These are phyloP conservation scores for Fusarium sp. DNA, from an alignment of 2,329 filamentous ascomycete species.

Conservation along the genomic window DNA sequence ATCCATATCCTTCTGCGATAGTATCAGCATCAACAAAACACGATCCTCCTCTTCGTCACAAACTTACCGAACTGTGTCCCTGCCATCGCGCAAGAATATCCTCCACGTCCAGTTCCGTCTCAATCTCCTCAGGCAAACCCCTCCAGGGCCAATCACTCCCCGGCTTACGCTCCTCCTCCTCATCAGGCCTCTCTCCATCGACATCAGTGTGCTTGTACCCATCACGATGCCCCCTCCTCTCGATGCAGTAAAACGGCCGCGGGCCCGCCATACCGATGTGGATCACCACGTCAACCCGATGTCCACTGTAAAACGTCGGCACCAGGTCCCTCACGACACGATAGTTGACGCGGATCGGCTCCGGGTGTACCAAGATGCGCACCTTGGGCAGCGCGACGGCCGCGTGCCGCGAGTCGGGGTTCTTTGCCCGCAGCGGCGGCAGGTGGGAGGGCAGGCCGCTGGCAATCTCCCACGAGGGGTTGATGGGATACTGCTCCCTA, in stretches of 20 bases:
- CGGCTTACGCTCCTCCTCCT: conserved; percentile 60
- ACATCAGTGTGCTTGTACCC: conserved; percentile 78
- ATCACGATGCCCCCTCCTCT: conserved; percentile 76
- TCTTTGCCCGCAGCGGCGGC: conserved; percentile 60
- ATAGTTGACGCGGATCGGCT: conserved; percentile 78
- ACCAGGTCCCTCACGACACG: conserved; percentile 70
- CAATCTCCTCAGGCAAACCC: conserved; percentile 64
- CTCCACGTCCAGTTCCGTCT: conserved; percentile 67
- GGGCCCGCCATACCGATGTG: conserved; percentile 85
- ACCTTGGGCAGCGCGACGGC: conserved; percentile 57
- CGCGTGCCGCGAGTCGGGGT: conserved; percentile 44
- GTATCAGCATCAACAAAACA: not conserved
- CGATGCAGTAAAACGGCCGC: conserved; percentile 73
- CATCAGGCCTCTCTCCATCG: conserved; percentile 69
- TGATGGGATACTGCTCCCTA: conserved; percentile 74
- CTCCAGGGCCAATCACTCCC: conserved; percentile 65
- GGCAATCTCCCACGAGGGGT: conserved; percentile 86
- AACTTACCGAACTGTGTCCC: conserved; percentile 58
- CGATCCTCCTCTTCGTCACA: not conserved
- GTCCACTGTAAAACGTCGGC: conserved; percentile 68
- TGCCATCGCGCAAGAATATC: conserved; percentile 68
- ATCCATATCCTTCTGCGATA: conserved; percentile 51
- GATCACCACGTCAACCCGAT: conserved; percentile 71
- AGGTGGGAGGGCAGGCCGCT: conserved; percentile 73
- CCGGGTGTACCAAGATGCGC: conserved; percentile 71